A percentile compares a stretch with the other conserved stretches of the same genome.
Conservation (phyloP, 139 green algal genomes). For the Chloropicon primus region DNA sequence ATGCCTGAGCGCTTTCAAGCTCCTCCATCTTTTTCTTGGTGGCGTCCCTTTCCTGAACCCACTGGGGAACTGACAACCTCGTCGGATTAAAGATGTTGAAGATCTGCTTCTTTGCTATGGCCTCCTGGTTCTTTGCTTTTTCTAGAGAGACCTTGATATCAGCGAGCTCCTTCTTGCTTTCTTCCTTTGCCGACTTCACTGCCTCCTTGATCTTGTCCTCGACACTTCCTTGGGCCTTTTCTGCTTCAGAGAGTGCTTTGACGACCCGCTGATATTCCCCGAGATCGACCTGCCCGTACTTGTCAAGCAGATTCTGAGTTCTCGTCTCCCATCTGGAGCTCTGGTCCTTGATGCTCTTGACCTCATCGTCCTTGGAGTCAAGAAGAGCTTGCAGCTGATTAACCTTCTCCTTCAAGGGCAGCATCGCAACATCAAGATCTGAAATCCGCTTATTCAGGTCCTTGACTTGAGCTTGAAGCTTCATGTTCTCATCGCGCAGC, state of each 20-base stretch:
- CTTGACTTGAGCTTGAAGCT: not conserved
- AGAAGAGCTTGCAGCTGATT: constrained; percentile 14
- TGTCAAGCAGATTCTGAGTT: constrained; percentile 28
- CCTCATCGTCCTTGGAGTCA: constrained; percentile 10
- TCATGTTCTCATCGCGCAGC: constrained; percentile 21
- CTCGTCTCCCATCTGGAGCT: constrained; percentile 33
- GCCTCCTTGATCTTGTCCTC: not conserved
- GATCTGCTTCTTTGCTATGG: not conserved
- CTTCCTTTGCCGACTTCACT: not conserved
- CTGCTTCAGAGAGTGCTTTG: constrained; percentile 12
- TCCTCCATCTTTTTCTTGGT: not conserved
- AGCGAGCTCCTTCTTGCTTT: not conserved
- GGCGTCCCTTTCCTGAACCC: not conserved
- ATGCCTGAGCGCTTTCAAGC: not conserved
- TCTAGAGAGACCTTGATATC: not conserved
- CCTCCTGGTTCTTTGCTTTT: not conserved
- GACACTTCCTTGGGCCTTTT: not conserved
- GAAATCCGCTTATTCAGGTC: not conserved
- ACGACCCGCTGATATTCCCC: constrained; percentile 27
- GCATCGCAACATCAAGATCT: not conserved
- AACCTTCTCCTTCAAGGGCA: not conserved
- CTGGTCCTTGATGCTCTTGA: constrained; percentile 4
- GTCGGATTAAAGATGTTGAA: not conserved
- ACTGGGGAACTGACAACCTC: not conserved
- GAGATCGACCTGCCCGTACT: constrained; percentile 31